Evolutionary conservation across 441 rosid species (phyloP).

Genomic region (Gossypium gossypioides): DNA sequence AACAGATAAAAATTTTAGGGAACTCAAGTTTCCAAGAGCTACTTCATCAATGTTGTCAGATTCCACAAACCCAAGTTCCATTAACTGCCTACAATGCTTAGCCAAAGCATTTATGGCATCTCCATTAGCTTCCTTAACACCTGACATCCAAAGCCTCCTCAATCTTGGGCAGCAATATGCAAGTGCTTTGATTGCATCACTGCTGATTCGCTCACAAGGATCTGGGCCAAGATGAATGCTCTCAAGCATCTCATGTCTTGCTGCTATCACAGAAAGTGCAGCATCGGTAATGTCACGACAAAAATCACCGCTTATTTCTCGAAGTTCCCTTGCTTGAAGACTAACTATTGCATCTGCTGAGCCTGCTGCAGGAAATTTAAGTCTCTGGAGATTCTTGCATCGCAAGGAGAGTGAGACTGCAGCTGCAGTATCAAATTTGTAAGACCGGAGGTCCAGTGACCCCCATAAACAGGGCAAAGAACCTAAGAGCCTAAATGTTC

Average conservation of each 20-base stretch:
- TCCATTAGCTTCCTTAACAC: constrained; percentile 60
- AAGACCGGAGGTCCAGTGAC: constrained; percentile 75
- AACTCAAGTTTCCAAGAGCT: constrained; percentile 58
- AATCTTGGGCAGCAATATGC: constrained; percentile 78
- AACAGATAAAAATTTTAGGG: constrained; percentile 64
- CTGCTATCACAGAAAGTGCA: constrained; percentile 66
- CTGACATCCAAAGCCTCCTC: constrained; percentile 68
- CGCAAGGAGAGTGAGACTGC: constrained; percentile 59
- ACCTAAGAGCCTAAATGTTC: constrained; percentile 58
- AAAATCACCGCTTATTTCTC: constrained; percentile 73
- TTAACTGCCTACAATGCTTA: constrained; percentile 48
- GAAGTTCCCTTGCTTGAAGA: constrained; percentile 56
- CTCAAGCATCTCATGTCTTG: constrained; percentile 77
- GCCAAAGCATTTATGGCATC: constrained; percentile 83
- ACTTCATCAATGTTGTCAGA: constrained; percentile 65
- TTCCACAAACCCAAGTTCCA: constrained; percentile 71
- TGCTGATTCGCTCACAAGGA: constrained; percentile 71
- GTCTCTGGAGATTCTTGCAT: constrained; percentile 51
- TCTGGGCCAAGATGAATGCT: constrained; percentile 90
- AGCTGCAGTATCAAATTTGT: constrained; percentile 49
- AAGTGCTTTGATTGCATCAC: constrained; percentile 71
- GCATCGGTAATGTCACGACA: constrained; percentile 82
- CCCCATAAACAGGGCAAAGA: constrained; percentile 66
- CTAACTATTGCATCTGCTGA: constrained; percentile 70
- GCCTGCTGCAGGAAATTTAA: constrained; percentile 73